A percentile compares a stretch with the other conserved stretches of the same genome.
These are phyloP conservation scores for Sporothrix pseudoabietina DNA, from an alignment of 2,329 filamentous ascomycete genomes.

Conservation along the genomic window DNA sequence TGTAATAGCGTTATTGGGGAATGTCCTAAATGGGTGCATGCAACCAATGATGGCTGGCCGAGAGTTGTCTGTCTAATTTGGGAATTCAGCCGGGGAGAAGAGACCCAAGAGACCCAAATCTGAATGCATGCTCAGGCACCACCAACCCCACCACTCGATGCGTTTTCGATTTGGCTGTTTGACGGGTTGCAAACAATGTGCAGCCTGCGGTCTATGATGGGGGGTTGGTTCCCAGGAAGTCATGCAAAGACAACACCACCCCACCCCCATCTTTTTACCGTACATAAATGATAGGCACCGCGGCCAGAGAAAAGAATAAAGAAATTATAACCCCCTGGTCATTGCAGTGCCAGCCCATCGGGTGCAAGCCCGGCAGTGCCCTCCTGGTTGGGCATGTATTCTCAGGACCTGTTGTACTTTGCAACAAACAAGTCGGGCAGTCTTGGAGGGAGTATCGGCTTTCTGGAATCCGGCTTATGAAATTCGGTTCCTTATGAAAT, in stretches of 20 bases:
- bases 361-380: conserved; percentile 22
- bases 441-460: not conserved
- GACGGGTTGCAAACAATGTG: not conserved
- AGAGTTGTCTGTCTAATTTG: too few relatives aligned
- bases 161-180: not conserved
- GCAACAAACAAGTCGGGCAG: conserved; percentile 20
- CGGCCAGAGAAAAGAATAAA: not conserved
- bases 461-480: too few relatives aligned
- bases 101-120: not conserved
- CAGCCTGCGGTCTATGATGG: not conserved
- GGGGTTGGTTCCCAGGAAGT: not conserved
- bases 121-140: not conserved
- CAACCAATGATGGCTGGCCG: not conserved
- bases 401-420: not conserved
- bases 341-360: conserved; percentile 32
- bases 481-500: not conserved
- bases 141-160: not conserved
- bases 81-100: not conserved
- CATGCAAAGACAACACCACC: conserved; percentile 2
- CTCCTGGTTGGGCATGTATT: conserved; percentile 31
- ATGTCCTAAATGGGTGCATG: not conserved
- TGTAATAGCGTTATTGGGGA: not conserved
- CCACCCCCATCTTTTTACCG: conserved; percentile 20
- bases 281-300: conserved; percentile 33
- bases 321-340: conserved; percentile 20